Percentiles rank a stretch among this genome's conserved stretches.
phyloP scores from a whole-genome alignment of 1,284 basidiomycete genomes.

The Microbotryomycetes sp. region DNA sequence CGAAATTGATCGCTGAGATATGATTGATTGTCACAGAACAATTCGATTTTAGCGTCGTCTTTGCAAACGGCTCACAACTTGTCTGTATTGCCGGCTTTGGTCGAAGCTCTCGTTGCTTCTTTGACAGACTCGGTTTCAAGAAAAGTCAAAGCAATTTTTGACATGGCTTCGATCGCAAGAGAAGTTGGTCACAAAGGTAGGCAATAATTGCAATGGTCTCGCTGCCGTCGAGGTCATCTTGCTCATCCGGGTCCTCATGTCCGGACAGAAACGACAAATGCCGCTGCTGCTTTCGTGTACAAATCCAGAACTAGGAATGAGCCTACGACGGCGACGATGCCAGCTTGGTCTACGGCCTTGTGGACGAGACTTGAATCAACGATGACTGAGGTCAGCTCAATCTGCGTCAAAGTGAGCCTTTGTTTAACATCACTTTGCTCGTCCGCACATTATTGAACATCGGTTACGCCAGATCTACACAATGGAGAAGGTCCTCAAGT shows the following conservation, averaged over 20 bases:
- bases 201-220: neutral
- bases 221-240: neutral
- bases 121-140: slow-evolving; percentile 72
- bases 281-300: slow-evolving; percentile 48
- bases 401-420: slow-evolving; percentile 70
- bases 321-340: slow-evolving; percentile 70
- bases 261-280: neutral
- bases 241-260: neutral
- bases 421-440: neutral
- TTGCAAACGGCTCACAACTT: slow-evolving; percentile 94
- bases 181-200: slow-evolving; percentile 70
- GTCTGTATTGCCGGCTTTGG: slow-evolving; percentile 70
- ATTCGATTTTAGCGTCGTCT: slow-evolving; percentile 78
- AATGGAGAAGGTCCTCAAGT: slow-evolving; percentile 81
- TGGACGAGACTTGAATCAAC: slow-evolving; percentile 77
- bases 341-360: slow-evolving; percentile 71
- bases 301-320: slow-evolving; percentile 74
- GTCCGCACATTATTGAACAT: neutral
- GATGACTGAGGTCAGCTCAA: slow-evolving; percentile 80
- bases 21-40: slow-evolving; percentile 55
- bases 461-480: slow-evolving; percentile 68
- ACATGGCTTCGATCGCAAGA: slow-evolving; percentile 73
- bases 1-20: neutral
- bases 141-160: slow-evolving; percentile 51
- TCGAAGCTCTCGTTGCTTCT: slow-evolving; percentile 70